Percentiles rank a stretch among this genome's conserved stretches.
Evolutionary conservation across 1,284 basidiomycete species (phyloP).

Genomic region (Cryptococcus sp.): DNA sequence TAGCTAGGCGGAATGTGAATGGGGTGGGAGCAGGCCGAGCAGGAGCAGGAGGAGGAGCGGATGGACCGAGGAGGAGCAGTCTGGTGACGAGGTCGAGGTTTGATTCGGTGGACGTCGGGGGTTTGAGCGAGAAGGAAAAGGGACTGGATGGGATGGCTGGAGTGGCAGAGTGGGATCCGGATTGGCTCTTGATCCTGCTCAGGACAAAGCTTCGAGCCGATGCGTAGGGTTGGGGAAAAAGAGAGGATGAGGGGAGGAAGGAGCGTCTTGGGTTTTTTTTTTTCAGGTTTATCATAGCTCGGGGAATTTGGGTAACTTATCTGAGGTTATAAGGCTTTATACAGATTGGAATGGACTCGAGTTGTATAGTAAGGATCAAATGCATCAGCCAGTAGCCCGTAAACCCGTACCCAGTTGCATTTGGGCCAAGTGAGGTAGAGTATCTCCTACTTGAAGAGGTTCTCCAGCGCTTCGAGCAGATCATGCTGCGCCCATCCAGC

Average conservation of each 20-base stretch:
- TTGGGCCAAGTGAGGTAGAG: no score
- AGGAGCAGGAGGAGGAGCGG: not conserved
- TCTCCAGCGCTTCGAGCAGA: conserved; percentile 70
- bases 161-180: conserved; percentile 38
- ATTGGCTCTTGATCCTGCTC: conserved; percentile 39
- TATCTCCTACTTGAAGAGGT: conserved; percentile 23
- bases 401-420: no score
- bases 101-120: conserved; percentile 5
- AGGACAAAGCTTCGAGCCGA: conserved; percentile 26
- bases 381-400: no score
- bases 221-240: conserved; percentile 7
- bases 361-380: no score
- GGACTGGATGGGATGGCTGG: conserved; percentile 17
- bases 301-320: no score
- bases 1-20: no score
- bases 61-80: not conserved
- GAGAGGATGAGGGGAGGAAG: not conserved
- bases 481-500: conserved; percentile 82
- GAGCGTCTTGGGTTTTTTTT: not conserved
- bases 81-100: conserved; percentile 9
- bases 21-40: no score
- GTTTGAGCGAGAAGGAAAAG: not conserved
- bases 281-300: no score
- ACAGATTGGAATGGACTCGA: no score
- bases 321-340: no score